phyloP scores from a whole-genome alignment of 352 stramenopile species.

The Bremia lactucae region DNA sequence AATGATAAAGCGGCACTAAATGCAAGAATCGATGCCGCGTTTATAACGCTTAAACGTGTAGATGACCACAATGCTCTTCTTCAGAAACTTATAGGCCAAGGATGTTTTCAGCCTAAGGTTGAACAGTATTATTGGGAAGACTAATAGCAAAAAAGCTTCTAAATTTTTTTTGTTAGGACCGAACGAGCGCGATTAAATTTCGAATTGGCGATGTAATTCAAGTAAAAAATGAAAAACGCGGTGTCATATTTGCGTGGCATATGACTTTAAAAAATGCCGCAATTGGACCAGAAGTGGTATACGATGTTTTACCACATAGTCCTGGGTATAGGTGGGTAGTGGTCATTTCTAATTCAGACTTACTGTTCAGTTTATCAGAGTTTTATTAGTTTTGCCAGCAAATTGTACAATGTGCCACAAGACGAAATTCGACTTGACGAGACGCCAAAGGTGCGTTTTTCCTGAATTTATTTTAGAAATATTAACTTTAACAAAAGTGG shows the following conservation, averaged over 20 bases:
- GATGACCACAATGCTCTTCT: conserved; percentile 68
- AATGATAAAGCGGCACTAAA: conserved; percentile 18
- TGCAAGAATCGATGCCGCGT: conserved; percentile 52
- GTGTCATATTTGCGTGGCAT: conserved; percentile 57
- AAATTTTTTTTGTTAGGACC: conserved; percentile 28
- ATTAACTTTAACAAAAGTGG: not conserved
- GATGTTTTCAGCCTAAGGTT: conserved; percentile 44
- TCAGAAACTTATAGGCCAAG: conserved; percentile 29
- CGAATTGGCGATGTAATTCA: conserved; percentile 60
- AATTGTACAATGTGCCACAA: conserved; percentile 49
- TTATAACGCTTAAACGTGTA: conserved; percentile 39
- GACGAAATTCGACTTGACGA: conserved; percentile 33
- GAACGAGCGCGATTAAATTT: conserved; percentile 40
- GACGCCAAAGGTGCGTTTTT: conserved; percentile 26
- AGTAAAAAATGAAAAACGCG: conserved; percentile 35
- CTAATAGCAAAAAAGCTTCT: not conserved
- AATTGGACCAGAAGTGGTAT: conserved; percentile 36
- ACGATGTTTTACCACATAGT: conserved; percentile 59
- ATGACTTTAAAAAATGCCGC: conserved; percentile 24
- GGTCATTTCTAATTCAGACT: not conserved
- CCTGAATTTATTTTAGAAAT: not conserved
- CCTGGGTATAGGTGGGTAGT: conserved; percentile 29
- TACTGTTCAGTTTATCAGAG: not conserved
- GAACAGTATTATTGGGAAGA: conserved; percentile 2
- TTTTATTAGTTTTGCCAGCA: conserved; percentile 31